Evolutionary conservation across 1,139 yeast genomes (phyloP), one percentile per base, ranked within the genome.

Genomic region (Debaryomyces robertsiae): DNA sequence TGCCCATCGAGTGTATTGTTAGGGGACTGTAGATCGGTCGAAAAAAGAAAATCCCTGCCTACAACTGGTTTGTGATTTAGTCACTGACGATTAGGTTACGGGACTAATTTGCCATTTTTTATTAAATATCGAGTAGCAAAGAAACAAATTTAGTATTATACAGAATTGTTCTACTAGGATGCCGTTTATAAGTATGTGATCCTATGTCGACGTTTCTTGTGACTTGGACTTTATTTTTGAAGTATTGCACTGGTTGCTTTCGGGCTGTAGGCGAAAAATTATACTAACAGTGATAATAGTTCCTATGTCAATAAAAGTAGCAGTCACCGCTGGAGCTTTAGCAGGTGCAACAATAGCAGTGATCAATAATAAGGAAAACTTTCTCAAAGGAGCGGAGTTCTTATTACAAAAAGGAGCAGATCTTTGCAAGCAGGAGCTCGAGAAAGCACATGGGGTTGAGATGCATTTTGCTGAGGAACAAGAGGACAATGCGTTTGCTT

Each of bases 291-390:
- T 11, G 24, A n/a, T 5, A 3, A 14, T 40, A 63, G 71, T 68
- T 27, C 75, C 75, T 11, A 48, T 66, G n/a, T 62, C 75, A 2
- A 53, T 69, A 3, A 72, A 72, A 48, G 52, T 61, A 5, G 76
- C 76, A 3, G 43, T 71, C 13, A 60, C 70, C 6, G 53, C 64
- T 1, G 77, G 77, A 4, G 69, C 73, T 5, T 39, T 68, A 1
- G 50, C 63, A 1, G 77, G 77, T 1, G 74, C 74, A 13, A 52
- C 72, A 2, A 50, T 67, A 15, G 76, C 77, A 6, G 37, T 67
- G 3, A 39, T 65, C 11, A 58, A 58, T 37, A 69, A 72, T 40
- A 53, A 52, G 43, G 75, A 70, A 38, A 54, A 48, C 28, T 41
- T 71, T 3, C 50, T 65, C 29, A 70, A 65, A 44, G 47, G 58